Percentiles rank a stretch among this genome's conserved stretches.
Conservation (phyloP, 2,329 filamentous ascomycete species). For the Aspergillus ustus region DNA sequence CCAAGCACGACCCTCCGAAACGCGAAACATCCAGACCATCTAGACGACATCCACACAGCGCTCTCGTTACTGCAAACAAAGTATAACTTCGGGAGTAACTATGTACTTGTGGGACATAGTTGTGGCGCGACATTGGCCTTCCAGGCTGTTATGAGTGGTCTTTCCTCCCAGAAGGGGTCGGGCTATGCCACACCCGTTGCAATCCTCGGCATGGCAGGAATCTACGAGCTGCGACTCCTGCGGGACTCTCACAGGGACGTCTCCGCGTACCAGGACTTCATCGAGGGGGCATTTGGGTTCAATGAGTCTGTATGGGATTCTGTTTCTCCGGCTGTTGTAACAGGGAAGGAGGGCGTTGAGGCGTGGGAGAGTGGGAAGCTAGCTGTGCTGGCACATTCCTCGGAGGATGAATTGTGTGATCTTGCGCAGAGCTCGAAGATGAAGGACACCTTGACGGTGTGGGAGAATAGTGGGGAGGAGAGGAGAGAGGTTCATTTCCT, state of each 20-base stretch:
- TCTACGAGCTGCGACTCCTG: conserved; percentile 48
- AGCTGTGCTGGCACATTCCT: conserved; percentile 47
- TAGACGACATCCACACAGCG: conserved; percentile 47
- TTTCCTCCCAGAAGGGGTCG: not conserved
- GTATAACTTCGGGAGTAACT: conserved; percentile 44
- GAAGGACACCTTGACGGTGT: conserved; percentile 56
- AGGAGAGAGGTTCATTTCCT: conserved; percentile 47
- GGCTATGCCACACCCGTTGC: conserved; percentile 37
- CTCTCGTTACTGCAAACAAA: conserved; percentile 47
- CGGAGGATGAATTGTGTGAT: conserved; percentile 49
- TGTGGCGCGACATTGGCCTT: conserved; percentile 54
- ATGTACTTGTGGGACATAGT: conserved; percentile 53
- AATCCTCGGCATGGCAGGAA: conserved; percentile 50
- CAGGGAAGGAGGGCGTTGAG: conserved; percentile 34
- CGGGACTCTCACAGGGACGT: conserved; percentile 38
- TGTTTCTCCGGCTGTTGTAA: conserved; percentile 44
- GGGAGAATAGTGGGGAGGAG: conserved; percentile 38
- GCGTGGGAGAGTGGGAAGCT: conserved; percentile 40
- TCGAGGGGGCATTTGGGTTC: conserved; percentile 48
- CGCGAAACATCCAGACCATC: conserved; percentile 51
- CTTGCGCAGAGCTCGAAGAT: conserved; percentile 45
- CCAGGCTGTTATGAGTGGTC: conserved; percentile 46
- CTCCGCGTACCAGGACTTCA: conserved; percentile 44
- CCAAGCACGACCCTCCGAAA: conserved; percentile 32
- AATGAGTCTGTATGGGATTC: conserved; percentile 44